Evolutionary conservation across 306 rosid species (phyloP), one percentile per base, ranked within the genome.

Genomic region (Echinosophora koreensis): DNA sequence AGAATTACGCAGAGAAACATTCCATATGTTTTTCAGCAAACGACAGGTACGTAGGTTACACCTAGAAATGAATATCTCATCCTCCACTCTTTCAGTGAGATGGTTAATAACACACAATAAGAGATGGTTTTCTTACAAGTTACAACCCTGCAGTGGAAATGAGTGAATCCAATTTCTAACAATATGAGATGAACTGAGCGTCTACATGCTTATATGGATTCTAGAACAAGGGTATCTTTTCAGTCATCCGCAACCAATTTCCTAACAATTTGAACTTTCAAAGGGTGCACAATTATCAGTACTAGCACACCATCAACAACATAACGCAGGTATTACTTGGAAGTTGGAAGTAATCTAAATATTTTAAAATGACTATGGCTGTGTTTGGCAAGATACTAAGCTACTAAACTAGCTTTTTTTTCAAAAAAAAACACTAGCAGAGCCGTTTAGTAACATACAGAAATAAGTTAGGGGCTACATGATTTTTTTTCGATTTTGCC

Each of bases 191-290:
- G 52, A 66, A 22, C 64, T 54, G 12, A 56, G 57, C 49, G 46
- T 80, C 70, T 35, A 27, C 38, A 55, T 13, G 54, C 41, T 72
- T 5, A 12, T 52, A 68, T 76, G 54, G 44, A 76, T 17, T 71
- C 38, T 34, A 15, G 49, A 50, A 50, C 50, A 51, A 42, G 51
- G 71, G 16, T 76, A 77, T 51, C 39, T 66, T 35, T 38, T 22
- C 22, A 22, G 22, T 22, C 22, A 54, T 68, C 42, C 42, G 7
- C 38, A 47, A 51, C 18, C 59, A 71, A 73, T 28, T n/a, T 46
- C 35, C 71, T 1, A 58, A 18, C 35, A 59, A 32, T 22, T 10
- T 13, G 28, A 9, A 60, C 12, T 59, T 60, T 52, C 9, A 73
- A 71, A 61, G 62, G 49, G 35, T 44, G 54, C 66, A 27, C 2